Base-by-base conservation (phyloP, 2,329 filamentous ascomycete genomes). In the Byssoonygena ceratinophila region DNA sequence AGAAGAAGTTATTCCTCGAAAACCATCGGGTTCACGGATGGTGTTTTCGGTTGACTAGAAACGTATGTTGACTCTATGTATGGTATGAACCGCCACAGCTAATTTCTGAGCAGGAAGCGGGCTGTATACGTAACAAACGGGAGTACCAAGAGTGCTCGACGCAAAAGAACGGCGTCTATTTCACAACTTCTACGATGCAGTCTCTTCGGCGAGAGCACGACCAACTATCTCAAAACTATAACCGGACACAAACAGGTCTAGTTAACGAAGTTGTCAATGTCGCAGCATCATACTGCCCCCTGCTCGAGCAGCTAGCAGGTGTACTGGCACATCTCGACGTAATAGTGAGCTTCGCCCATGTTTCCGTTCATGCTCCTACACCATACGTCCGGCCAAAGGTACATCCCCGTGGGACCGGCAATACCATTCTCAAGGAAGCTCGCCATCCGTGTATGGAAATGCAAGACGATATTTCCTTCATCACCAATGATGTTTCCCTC, bases 151-250 rank as follows among this genome's bases (percentile, higher is more conserved):
- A 98, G 68, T 94, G 89, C 67, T 94, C 90, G 0, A 98, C 94
- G 0, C 92, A 97, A 71, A 98, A 98, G 77, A 98, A 96, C 66
- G 92, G 92, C 40, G 92, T 97, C 52, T 98, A 92, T 72, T 98
- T 98, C 69, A 97, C 92, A 1, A 98, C 92, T 2, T 82, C 81
- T 51, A 82, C 78, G 29, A 76, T 98, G 61, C 84, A 89, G 63
- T 78, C 82, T 23, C 80, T 90, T 61, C 84, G 92, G 29, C 81
- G 91, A 50, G 91, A 98, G 62, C 89, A 94, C 59, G 91, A 98
- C 64, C 90, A 97, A 68, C 77, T 96, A 0, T 94, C 88, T 0
- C 84, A 89, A 56, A 95, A 88, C 64, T 98, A 98, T 74, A 94
- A 94, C 70, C 83, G 89, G 51, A 97, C 90, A 0, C 94, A 98